A percentile compares a stretch with the other conserved stretches of the same genome.
These are phyloP conservation scores for Vaccinium vitisidaea DNA, from an alignment of 148 eudicot genomes.

Conservation along the genomic window DNA sequence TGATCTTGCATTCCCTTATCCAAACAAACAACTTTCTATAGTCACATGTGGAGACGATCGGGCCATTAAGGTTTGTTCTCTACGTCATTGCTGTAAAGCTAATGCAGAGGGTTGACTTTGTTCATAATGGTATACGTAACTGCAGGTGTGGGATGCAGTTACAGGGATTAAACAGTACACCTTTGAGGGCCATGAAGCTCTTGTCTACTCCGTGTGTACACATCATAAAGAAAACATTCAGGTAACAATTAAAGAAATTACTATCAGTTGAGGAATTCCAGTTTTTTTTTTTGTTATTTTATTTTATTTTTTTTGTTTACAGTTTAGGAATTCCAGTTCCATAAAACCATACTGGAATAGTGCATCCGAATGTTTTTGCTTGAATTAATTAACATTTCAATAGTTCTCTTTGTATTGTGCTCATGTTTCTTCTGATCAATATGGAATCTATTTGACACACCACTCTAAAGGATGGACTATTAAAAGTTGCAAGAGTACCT, in stretches of 20 bases:
- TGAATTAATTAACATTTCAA: neutral
- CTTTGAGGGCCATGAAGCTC: constrained; percentile 88
- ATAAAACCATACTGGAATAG: neutral
- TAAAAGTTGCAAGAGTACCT: neutral
- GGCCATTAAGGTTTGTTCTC: constrained; percentile 66
- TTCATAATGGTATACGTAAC: constrained; percentile 11
- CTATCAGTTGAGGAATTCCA: neutral
- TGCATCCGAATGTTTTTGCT: neutral
- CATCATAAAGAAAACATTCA: constrained; percentile 71
- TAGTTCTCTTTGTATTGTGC: neutral
- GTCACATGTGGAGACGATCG: constrained; percentile 96
- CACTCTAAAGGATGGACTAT: neutral
- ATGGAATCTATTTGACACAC: neutral
- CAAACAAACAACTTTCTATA: constrained; percentile 53
- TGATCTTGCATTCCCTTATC: constrained; percentile 80
- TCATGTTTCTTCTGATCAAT: neutral
- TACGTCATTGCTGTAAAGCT: neutral
- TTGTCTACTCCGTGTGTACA: constrained; percentile 80
- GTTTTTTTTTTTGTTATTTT: neutral
- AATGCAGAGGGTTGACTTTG: constrained; percentile 17
- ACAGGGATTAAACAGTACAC: constrained; percentile 58
- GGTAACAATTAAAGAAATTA: constrained; percentile 33
- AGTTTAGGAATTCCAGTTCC: neutral
- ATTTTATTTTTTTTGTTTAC: neutral
- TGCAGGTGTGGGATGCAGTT: constrained; percentile 81